Base-by-base conservation (phyloP, 495 filamentous ascomycete genomes). In the Parathielavia hyrcaniae region DNA sequence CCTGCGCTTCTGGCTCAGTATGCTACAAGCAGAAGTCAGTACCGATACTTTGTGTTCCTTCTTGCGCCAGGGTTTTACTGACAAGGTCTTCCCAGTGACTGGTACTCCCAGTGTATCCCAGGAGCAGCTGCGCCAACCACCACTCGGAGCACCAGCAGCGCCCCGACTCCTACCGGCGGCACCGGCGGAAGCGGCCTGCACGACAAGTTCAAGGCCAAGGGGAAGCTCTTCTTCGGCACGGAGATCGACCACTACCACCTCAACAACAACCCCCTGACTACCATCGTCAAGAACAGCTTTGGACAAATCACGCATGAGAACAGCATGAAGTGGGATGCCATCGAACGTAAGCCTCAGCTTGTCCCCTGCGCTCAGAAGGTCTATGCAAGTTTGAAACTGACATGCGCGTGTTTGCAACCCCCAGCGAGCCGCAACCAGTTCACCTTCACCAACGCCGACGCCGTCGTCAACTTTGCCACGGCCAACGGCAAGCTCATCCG, bases 291-390 rank as follows among this genome's bases (percentile, higher is more conserved):
- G 60, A 68, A 76, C 35, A 73, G 83, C 62, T 86, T 87, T 61
- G 82, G 83, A 30, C 75, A 77, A 57, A 72, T 86, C 39, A 85
- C 82, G 2, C 78, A 78, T 12, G 84, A 86, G 77, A 86, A 86
- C 73, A 79, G 73, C 68, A 81, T 85, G 79, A 83, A 84, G 69
- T 84, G 78, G 79, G 77, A 82, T 58, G 56, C 56, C 12, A 51
- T 39, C 26, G 56, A 58, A n/a, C 56, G 56, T 58, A 20, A 56
- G 53, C 16, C 1, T 54, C 14, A 34, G 13, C 26, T 2, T 54
- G 7, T 51, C 14, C 10, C 17, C n/a, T 13, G n/a, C n/a, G n/a
- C n/a, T n/a, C n/a, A n/a, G n/a, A n/a, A n/a, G n/a, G n/a, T 30
- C 26, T 30, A 30, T 6, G 2, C 6, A 30, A 6, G 26, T 30